Evolutionary conservation across 23 red algal species (phyloP).

Genomic region (Gracilaria vermiculophylla): DNA sequence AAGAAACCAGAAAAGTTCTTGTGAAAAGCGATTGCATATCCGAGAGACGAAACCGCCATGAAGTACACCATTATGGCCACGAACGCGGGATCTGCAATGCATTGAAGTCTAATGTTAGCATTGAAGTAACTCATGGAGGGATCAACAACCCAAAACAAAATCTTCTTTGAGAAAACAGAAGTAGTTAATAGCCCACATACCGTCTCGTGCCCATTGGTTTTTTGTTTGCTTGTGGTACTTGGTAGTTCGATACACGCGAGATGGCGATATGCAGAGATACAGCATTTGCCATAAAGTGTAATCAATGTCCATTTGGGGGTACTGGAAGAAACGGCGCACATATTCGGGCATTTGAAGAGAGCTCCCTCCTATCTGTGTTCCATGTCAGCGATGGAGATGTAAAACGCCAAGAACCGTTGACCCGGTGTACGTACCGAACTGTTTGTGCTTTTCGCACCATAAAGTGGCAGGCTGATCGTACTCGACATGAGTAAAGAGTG

Average conservation of each 20-base stretch:
- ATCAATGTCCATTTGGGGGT: slow-evolving; percentile 92
- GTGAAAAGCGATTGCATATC: slow-evolving; percentile 84
- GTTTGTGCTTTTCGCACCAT: slow-evolving; percentile 9
- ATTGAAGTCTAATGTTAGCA: slow-evolving; percentile 3
- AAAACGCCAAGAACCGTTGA: neutral
- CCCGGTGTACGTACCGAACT: neutral
- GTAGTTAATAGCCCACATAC: slow-evolving; percentile 12
- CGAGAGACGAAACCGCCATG: slow-evolving; percentile 75
- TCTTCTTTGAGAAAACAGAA: neutral
- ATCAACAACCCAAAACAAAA: too few species aligned
- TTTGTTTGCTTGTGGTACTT: slow-evolving; percentile 98
- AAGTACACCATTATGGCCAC: slow-evolving; percentile 82
- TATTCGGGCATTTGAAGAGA: slow-evolving; percentile 80
- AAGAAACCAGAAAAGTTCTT: slow-evolving; percentile 49
- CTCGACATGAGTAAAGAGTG: neutral
- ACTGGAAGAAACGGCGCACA: slow-evolving; percentile 67
- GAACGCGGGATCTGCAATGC: slow-evolving; percentile 84
- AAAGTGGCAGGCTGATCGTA: slow-evolving; percentile 20
- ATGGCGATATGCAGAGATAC: slow-evolving; percentile 79
- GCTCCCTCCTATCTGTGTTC: slow-evolving; percentile 22
- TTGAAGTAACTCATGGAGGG: neutral
- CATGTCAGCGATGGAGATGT: neutral
- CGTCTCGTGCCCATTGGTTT: slow-evolving; percentile 99
- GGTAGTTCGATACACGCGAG: slow-evolving; percentile 87
- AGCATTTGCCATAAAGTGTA: slow-evolving; percentile 97